Evolutionary conservation across 1,139 yeast genomes (phyloP).

Genomic region (Protomyces gravidus): DNA sequence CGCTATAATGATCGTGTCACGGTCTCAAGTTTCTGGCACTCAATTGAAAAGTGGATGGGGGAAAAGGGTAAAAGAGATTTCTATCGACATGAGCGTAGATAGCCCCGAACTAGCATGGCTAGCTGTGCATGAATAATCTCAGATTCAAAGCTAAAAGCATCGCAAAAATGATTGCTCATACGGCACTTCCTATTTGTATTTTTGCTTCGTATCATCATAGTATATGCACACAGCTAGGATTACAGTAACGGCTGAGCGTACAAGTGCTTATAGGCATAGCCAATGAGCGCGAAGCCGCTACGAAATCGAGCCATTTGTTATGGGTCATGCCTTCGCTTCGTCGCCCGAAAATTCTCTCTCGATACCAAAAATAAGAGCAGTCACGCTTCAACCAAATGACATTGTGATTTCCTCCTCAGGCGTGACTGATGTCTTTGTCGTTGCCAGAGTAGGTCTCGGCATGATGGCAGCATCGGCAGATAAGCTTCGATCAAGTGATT

Average conservation of each 20-base stretch:
- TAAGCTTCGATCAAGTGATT: not conserved
- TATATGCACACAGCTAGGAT: not conserved
- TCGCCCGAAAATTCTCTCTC: not conserved
- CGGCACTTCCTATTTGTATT: constrained; percentile 2
- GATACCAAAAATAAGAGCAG: not conserved
- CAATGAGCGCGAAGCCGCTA: not conserved
- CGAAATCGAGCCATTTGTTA: not conserved
- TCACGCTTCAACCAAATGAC: constrained; percentile 16
- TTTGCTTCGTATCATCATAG: constrained; percentile 1
- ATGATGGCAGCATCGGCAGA: not conserved
- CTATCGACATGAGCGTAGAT: constrained; percentile 31
- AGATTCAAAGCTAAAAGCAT: not conserved
- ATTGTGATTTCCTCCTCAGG: constrained; percentile 21
- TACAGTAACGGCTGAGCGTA: not conserved
- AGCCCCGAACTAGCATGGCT: not conserved
- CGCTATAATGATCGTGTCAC: constrained; percentile 87
- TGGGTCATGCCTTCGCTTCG: not conserved
- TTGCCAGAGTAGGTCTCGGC: not conserved
- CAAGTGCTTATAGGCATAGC: too few species aligned
- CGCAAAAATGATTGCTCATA: constrained; percentile 1
- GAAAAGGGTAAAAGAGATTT: constrained; percentile 32
- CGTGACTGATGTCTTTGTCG: not conserved
- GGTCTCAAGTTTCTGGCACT: constrained; percentile 76
- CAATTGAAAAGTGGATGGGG: constrained; percentile 42
- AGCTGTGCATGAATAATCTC: not conserved